These are phyloP conservation scores for Trifolium pratense DNA, from an alignment of 306 rosid species.

Conservation along the genomic window DNA sequence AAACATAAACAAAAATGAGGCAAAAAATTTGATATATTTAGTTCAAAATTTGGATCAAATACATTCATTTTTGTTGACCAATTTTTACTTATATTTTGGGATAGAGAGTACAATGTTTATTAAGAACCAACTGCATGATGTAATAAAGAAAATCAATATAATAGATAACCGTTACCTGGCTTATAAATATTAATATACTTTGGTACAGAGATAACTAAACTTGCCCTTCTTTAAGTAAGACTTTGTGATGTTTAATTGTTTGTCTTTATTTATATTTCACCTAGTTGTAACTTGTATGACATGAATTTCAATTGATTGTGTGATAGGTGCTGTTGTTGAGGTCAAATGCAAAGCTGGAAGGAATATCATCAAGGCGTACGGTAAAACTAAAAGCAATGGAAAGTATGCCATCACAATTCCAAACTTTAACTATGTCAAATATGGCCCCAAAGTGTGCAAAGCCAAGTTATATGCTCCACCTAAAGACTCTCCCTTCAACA, in stretches of 20 bases:
- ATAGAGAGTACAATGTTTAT: background rate
- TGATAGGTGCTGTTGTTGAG: constrained; percentile 78
- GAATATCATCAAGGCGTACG: constrained; percentile 66
- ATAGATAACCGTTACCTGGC: background rate
- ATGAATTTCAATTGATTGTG: background rate
- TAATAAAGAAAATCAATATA: constrained; percentile 6
- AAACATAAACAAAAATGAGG: too few species aligned
- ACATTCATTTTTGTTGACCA: too few species aligned
- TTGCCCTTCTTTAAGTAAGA: background rate
- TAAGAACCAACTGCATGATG: background rate
- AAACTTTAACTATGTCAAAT: constrained; percentile 66
- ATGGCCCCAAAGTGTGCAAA: constrained; percentile 69
- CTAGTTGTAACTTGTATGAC: background rate
- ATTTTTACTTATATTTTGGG: too few species aligned
- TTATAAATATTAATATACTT: background rate
- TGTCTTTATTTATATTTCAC: background rate
- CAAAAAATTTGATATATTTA: too few species aligned
- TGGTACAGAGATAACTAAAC: constrained; percentile 11
- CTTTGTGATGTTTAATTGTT: constrained; percentile 1
- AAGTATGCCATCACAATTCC: constrained; percentile 66
- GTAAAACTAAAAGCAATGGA: constrained; percentile 81
- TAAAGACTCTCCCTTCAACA: constrained; percentile 69
- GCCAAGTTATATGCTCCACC: constrained; percentile 86
- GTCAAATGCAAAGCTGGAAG: constrained; percentile 75
- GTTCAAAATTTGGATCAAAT: too few species aligned